Base-by-base conservation (phyloP, 495 filamentous ascomycete genomes). In the Annulohypoxylon maeteangense region DNA sequence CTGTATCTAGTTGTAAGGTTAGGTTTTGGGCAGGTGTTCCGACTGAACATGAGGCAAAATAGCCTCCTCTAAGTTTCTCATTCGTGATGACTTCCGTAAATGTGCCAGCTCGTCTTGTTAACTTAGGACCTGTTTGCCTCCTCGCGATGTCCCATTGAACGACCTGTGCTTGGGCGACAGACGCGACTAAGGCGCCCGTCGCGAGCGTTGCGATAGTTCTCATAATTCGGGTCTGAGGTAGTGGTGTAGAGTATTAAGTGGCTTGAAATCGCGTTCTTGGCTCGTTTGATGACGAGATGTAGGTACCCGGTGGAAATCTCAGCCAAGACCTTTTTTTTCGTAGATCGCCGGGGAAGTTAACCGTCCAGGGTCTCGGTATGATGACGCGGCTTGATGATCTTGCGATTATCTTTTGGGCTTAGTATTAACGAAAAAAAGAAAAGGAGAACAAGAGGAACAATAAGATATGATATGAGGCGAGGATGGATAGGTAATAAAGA, bases 1-100 rank as follows among this genome's bases (percentile, higher is more conserved):
- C 92, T 1, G 92, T 95, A 76, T 95, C 92, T 62, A 95, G 81
- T 75, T 93, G 89, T 50, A 95, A 74, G 1, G 85, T 86, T 31
- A 95, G 66, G 7, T 81, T 78, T 74, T 95, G 92, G 1, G 79
- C 74, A 0, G 92, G 92, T 25, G 91, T 93, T 14, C 92, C 92
- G 31, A 95, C 72, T 34, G 81, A 85, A 70, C 93, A 82, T 55
- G 90, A 90, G 23, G 88, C 87, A 71, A 87, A 90, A 71, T 95
- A 95, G 16, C 91, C 84, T 53, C 82, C 82, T 61, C 82, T 78
- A 55, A 78, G 62, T 27, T 76, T 62, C 47, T 83, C 76, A 60
- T 85, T 85, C 14, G 75, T 74, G 40, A 85, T 78, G 25, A 72
- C 47, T 38, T 80, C 80, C n/a, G 81, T 71, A 18, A 79, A 74